These are phyloP conservation scores for Yamadazyma phyllophila DNA, from an alignment of 805 yeast genomes.

Conservation along the genomic window DNA sequence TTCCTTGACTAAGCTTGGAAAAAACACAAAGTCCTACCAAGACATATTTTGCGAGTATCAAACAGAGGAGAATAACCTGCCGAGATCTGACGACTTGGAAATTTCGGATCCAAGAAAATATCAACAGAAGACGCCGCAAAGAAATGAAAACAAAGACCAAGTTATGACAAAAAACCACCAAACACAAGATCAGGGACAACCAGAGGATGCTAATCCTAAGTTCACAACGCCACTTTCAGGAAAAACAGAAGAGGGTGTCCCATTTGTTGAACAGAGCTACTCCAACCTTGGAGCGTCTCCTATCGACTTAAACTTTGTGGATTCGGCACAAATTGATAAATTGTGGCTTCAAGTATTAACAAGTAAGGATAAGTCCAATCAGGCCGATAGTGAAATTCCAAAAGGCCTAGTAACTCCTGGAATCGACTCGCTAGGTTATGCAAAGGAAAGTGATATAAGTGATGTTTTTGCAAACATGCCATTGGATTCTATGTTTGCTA, in stretches of 20 bases:
- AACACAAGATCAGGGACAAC: no score
- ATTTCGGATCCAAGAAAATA: background rate
- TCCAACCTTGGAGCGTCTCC: background rate
- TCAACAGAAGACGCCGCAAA: background rate
- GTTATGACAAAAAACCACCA: no score
- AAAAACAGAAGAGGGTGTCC: background rate
- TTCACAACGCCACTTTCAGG: background rate
- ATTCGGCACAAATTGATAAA: conserved; percentile 31
- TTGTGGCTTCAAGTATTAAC: conserved; percentile 36
- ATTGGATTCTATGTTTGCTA: background rate
- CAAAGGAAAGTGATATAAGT: background rate
- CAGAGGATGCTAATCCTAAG: no score
- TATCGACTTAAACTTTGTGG: conserved; percentile 19
- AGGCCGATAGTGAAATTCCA: background rate
- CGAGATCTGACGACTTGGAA: background rate
- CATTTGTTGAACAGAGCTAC: background rate
- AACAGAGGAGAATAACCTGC: no score
- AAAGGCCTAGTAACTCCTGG: background rate
- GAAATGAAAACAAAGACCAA: no score
- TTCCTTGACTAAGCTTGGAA: conserved; percentile 23
- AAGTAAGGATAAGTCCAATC: conserved; percentile 4
- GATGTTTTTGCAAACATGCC: background rate
- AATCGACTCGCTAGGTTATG: conserved; percentile 1
- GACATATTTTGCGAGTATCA: conserved; percentile 10
- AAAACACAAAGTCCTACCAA: conserved; percentile 11